Conservation (phyloP, 495 filamentous ascomycete species). For the Neurospora discreta region DNA sequence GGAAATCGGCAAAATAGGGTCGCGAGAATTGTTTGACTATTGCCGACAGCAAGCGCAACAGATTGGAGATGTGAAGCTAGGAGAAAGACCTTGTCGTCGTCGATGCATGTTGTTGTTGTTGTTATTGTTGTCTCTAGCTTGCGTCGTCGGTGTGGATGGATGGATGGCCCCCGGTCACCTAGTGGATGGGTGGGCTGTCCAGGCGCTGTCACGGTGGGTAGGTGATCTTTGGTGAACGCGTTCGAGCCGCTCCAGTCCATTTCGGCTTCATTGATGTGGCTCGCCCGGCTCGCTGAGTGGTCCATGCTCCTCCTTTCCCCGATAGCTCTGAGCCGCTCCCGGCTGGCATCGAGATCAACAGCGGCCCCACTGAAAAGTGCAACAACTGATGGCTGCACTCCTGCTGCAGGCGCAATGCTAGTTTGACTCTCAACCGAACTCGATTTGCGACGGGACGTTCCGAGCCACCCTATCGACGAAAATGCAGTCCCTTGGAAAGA, state of each 20-base stretch:
- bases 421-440: neutral
- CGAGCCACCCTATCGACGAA: neutral
- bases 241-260: neutral
- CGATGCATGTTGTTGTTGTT: neutral
- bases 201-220: neutral
- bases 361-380: neutral
- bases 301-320: neutral
- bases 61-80: neutral
- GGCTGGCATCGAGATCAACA: neutral
- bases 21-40: neutral
- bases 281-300: neutral
- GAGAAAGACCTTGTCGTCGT: neutral
- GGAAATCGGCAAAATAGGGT: neutral
- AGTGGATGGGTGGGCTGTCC: neutral
- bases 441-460: neutral
- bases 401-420: neutral
- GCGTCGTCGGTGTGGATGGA: neutral
- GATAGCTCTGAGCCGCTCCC: neutral
- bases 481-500: constrained; percentile 29
- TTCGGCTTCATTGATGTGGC: neutral
- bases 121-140: neutral
- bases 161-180: neutral
- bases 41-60: neutral
- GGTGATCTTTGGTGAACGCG: neutral
- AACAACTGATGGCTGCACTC: neutral